Conservation (phyloP, 202 grass and related monocot genomes). For the Cymbopogon flexuosus region DNA sequence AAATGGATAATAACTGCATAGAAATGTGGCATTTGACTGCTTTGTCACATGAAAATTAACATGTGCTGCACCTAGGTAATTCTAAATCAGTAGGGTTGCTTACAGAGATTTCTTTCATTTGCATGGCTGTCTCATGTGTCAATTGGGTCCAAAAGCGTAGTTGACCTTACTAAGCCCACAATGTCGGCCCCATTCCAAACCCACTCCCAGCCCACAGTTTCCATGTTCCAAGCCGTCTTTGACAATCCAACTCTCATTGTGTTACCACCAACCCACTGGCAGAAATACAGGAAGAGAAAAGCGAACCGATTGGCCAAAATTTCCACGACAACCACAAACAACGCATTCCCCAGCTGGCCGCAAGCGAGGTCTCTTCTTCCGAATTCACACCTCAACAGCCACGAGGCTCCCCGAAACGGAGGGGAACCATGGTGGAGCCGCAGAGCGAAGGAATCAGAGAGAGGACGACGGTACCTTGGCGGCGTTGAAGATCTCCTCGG, state of each 20-base stretch:
- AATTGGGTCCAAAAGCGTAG: not conserved
- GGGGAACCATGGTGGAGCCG: not conserved
- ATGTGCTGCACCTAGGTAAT: not conserved
- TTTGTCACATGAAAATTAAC: not conserved
- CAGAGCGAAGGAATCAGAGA: not conserved
- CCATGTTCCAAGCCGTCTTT: not conserved
- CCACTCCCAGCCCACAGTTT: not conserved
- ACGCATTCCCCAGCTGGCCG: slow-evolving; percentile 10
- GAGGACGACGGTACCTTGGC: slow-evolving; percentile 45
- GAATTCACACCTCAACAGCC: not conserved
- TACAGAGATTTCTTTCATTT: not conserved
- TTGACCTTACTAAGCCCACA: slow-evolving; percentile 9
- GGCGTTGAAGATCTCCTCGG: slow-evolving; percentile 93
- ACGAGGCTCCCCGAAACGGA: not conserved
- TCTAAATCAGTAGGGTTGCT: not conserved
- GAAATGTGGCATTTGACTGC: not conserved
- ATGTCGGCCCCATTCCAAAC: not conserved
- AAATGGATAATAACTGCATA: not conserved
- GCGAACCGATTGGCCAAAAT: not conserved
- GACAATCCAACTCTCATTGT: slow-evolving; percentile 1
- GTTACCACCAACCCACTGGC: not conserved
- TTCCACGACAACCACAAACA: not conserved
- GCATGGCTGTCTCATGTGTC: not conserved
- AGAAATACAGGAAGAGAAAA: not conserved
- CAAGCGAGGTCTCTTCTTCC: slow-evolving; percentile 4